Base-by-base conservation (phyloP, 345 rosid genomes). In the Cardamine chenopodiifolia region DNA sequence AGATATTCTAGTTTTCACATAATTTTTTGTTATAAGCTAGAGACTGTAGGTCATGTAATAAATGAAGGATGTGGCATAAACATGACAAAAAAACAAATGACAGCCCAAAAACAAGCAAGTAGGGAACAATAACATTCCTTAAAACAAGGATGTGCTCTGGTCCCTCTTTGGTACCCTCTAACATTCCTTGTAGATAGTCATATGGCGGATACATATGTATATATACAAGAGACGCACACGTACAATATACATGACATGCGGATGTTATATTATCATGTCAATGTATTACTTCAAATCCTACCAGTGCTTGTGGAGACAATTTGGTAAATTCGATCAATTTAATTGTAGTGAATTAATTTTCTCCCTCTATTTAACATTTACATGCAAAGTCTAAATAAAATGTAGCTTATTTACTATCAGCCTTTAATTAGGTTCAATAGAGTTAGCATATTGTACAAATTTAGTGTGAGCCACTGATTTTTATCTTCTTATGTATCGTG, bases 121-220 rank as follows among this genome's bases (percentile, higher is more conserved):
- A 48, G 74, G 75, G 47, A 79, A 45, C 58, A 59, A 70, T 22
- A 72, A 52, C 67, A 45, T 54, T 78, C 88, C 89, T 68, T 78
- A 81, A 74, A 82, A 81, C 81, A 79, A 35, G 88, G 89, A 81
- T 55, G 29, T 80, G 72, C 74, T 80, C 83, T 82, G 78, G 87
- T 80, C 83, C 81, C 74, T 35, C 54, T 55, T 62, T 70, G 65
- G 57, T 52, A 45, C 76, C 20, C 63, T 20, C 50, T 23, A 37
- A 17, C n/a, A 23, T 9, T n/a, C 50, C 50, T 45, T n/a, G n/a
- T n/a, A n/a, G n/a, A 45, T 40, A 40, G 7, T n/a, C n/a, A 14
- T 14, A 40, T 40, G 14, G 17, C 17, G 19, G 49, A n/a, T 42
- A 3, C 48, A 42, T 44, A 9, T 44, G 2, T 7, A 2, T 1